These are phyloP conservation scores for Avena sativa DNA, from an alignment of 176 grass and related monocot species.

Conservation along the genomic window DNA sequence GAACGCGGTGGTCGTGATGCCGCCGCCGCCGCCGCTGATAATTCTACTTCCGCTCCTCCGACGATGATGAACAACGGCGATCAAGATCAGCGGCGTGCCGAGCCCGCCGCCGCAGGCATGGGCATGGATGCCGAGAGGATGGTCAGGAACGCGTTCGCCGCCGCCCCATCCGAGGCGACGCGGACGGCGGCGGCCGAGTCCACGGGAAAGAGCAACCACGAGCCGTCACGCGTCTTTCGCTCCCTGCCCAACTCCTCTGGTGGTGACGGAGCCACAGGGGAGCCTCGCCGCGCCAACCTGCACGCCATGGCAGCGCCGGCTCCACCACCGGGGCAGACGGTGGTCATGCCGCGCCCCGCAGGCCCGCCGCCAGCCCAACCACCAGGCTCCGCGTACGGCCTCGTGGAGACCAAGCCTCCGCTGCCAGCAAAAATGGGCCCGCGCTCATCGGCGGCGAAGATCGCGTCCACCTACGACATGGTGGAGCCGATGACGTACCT, in stretches of 20 bases:
- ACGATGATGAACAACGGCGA: not conserved
- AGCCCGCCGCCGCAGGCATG: not conserved
- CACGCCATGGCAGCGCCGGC: conserved; percentile 45
- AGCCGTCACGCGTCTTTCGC: conserved; percentile 44
- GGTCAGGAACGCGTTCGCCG: conserved; percentile 36
- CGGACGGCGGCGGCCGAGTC: not conserved
- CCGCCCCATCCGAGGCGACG: conserved; percentile 11
- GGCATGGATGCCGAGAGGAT: conserved; percentile 7
- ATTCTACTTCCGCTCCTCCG: not conserved
- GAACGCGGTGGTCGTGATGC: not conserved
- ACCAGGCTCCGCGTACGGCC: conserved; percentile 9
- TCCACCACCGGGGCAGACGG: conserved; percentile 50
- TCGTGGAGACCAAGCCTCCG: conserved; percentile 47
- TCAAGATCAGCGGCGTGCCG: conserved; percentile 12
- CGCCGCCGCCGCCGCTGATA: not conserved
- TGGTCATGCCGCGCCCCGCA: conserved; percentile 39
- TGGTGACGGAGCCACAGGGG: too few relatives aligned
- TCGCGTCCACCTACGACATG: conserved; percentile 81
- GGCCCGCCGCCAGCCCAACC: not conserved
- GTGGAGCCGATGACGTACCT: conserved; percentile 69
- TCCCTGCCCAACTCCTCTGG: conserved; percentile 2
- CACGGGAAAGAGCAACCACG: conserved; percentile 24
- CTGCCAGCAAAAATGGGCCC: conserved; percentile 54
- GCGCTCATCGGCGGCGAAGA: conserved; percentile 46
- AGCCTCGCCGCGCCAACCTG: not conserved